Base-by-base conservation (phyloP, 192 early-diverging fungal species). In the Lobosporangium transversale region DNA sequence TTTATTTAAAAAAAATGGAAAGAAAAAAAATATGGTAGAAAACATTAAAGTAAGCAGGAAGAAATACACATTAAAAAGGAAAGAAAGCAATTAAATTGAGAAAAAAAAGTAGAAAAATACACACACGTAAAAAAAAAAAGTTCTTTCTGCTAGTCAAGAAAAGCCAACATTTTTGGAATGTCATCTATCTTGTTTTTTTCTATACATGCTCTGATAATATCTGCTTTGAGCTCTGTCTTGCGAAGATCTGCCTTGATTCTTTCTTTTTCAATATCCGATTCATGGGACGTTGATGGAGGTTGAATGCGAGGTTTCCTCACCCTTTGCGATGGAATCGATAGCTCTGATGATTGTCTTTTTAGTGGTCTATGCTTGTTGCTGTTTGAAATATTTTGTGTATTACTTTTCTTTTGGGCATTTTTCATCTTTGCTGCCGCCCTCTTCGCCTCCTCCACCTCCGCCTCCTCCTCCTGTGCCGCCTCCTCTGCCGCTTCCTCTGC, bases 241-340 rank as follows among this genome's bases (percentile, higher is more conserved):
- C 45, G 45, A 48, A 48, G 45, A 48, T 48, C 45, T 48, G 45
- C 45, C 45, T 48, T 48, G 45, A n/a, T 48, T 48, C 45, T 14
- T 48, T n/a, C 45, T 48, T 48, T 48, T 48, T 48, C 45, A 48
- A 48, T 48, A 48, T 48, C 45, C 45, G 45, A 48, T 48, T 48
- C 45, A 48, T 48, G 45, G 45, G n/a, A 48, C 45, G n/a, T 48
- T 48, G 45, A 48, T 48, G 45, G 45, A n/a, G 45, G 45, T 48
- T 48, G 45, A 48, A 48, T 48, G 45, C 45, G n/a, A 48, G 45
- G 45, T 48, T 48, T 48, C 45, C 45, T 48, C 45, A 48, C 45
- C 45, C 45, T 48, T 48, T 48, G 45, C 45, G 45, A 48, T 17
- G 17, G 5, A 48, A n/a, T 48, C 45, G 45, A 48, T 48, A 48